Evolutionary conservation across 306 rosid genomes (phyloP), one percentile per base, ranked within the genome.

Genomic region (Quercus glauca): DNA sequence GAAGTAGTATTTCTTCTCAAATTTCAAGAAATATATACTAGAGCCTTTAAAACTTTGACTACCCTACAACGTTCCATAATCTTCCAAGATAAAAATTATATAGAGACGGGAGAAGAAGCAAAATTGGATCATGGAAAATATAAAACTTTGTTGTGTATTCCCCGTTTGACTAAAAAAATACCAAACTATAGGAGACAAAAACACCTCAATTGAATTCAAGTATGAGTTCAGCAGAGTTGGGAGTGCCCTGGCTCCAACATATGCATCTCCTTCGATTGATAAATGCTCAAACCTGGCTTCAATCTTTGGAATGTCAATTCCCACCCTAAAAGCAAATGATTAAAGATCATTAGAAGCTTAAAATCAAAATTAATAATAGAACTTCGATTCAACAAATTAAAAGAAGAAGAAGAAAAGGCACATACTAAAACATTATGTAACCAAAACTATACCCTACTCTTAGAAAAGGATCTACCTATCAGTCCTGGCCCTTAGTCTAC

Each of bases 281-380:
- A 95, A 78, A 41, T 91, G 26, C 85, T 95, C 88, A 74, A 82
- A 95, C 41, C 97, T 81, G 13, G 90, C 93, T 86, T 95, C 99
- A 69, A 95, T 89, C 80, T 89, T 86, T 1, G 97, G 92, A 71
- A 90, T 86, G 81, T 92, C 94, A 67, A 95, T 86, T 10, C 79
- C 91, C 14, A 91, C 99, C 74, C 99, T 95, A 43, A 68, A 67
- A 68, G 26, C 61, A 71, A 53, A 71, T 17, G 12, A 29, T 29
- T 59, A 58, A 28, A 69, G 5, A 59, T 37, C 35, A 7, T 59
- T 20, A 74, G 9, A 61, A 49, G 59, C 58, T 5, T 2, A 14
- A 67, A 61, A 83, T 5, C 20, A 6, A 53, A 37, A 37, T 37
- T 37, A 37, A 37, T 37, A 37, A 37, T 37, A 37, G 45, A 37